Base-by-base conservation (phyloP, 192 early-diverging fungal genomes). In the Umbelopsis sp. region DNA sequence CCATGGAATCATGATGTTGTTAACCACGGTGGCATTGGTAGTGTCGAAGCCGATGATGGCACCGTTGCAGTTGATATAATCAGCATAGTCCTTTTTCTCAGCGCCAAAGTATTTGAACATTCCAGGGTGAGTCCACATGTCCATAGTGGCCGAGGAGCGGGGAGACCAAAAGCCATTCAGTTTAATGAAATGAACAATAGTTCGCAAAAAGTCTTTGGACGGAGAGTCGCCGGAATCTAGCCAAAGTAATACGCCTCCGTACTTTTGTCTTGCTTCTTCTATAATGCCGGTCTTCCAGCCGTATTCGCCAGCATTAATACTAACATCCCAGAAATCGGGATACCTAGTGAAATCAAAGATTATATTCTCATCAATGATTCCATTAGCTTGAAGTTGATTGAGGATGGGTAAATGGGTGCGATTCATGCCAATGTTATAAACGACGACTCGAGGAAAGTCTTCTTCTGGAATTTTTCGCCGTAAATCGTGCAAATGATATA, bases 201-300 rank as follows among this genome's bases (percentile, higher is more conserved):
- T 73, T 10, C 78, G 61, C 47, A 86, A 69, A 64, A 86, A 86
- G 49, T 86, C 79, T 7, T 78, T 35, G 7, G 80, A 76, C 21
- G 82, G 46, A 46, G 80, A 68, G 41, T 84, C 79, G 41, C 85
- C 85, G 0, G 85, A 78, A 66, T 86, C 85, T 13, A 86, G 68
- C 85, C 85, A 86, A 0, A 83, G 71, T 2, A 86, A 25, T 13
- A 82, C 68, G 11, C 85, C 85, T 13, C 64, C 65, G 53, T 81
- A 78, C 47, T 81, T 73, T 37, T 80, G 51, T 2, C 77, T 69
- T 0, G 80, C 82, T 52, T 86, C 82, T 45, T 81, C 71, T 22
- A 86, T 71, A 53, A 86, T 86, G 0, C 82, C 85, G 0, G 85
- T 76, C 64, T 86, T 86, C 85, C 85, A 86, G 21, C 75, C 85